A percentile compares a stretch with the other conserved stretches of the same genome.
phyloP scores from a whole-genome alignment of 352 stramenopile species.

The Phytophthora foliorum region DNA sequence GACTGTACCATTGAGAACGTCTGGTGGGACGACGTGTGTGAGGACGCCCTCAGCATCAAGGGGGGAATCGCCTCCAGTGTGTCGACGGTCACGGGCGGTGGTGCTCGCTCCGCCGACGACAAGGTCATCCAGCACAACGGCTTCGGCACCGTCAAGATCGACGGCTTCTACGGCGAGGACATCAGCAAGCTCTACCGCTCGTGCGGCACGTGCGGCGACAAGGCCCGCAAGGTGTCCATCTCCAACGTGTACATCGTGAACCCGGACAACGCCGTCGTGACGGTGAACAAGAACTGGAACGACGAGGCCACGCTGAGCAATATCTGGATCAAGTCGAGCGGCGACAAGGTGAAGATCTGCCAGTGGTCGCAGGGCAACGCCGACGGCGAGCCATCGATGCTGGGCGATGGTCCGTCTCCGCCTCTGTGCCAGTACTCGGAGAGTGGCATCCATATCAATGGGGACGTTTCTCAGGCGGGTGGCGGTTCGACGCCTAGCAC shows the following conservation, averaged over 20 bases:
- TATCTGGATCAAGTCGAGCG: conserved; percentile 26
- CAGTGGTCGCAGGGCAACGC: conserved; percentile 20
- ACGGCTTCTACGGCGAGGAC: conserved; percentile 25
- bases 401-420: conserved; percentile 28
- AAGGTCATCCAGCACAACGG: conserved; percentile 36
- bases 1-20: too few species aligned
- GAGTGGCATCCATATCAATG: conserved; percentile 36
- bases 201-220: conserved; percentile 12
- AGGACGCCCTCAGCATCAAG: conserved; percentile 48
- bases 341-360: conserved; percentile 15
- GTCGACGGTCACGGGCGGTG: conserved; percentile 36
- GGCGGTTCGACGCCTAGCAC: conserved; percentile 9
- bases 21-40: conserved; percentile 25
- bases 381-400: conserved; percentile 16
- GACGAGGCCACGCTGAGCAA: conserved; percentile 29
- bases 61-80: conserved; percentile 39
- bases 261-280: conserved; percentile 12
- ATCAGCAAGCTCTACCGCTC: conserved; percentile 8
- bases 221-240: conserved; percentile 32
- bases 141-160: conserved; percentile 12
- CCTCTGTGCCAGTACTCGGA: conserved; percentile 42
- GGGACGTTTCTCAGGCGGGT: conserved; percentile 24
- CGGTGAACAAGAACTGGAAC: conserved; percentile 29
- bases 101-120: conserved; percentile 49
- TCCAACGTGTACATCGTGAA: conserved; percentile 29